Base-by-base conservation (phyloP, 2,329 filamentous ascomycete genomes). In the Fusarium sp. region DNA sequence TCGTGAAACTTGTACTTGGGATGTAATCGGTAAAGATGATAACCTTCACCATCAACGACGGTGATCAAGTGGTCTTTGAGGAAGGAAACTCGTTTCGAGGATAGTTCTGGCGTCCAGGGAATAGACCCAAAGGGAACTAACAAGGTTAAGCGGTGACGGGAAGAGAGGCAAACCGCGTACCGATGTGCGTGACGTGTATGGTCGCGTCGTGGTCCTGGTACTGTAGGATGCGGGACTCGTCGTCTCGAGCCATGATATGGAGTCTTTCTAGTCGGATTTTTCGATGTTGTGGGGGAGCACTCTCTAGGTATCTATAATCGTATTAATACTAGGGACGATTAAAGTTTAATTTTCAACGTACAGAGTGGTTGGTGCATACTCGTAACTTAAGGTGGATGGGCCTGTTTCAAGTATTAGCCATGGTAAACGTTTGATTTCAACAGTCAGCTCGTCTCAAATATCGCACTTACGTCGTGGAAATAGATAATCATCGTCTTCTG, bases 181-280 rank as follows among this genome's bases (percentile, higher is more conserved):
- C 64, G 11, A 66, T 50, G 57, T 66, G 64, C 7, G 64, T 66
- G 59, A 64, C 59, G 18, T 68, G 60, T 29, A 71, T 67, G 9
- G 57, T 58, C 5, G 63, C 60, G 24, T 67, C 63, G 16, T 48
- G 43, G 29, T 59, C 67, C 50, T 72, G 63, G 45, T 72, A 68
- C 35, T 67, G 63, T 1, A 71, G 33, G 3, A 71, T 71, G 14
- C 69, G 69, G 2, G 69, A 71, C 14, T 63, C 54, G 2, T 71
- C 64, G 29, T 67, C 67, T 39, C 67, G 58, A 20, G 67, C 67
- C 67, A 71, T 71, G 27, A 65, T 60, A 6, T 71, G 69, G 45
- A 72, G 45, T 10, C 61, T 59, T 29, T 68, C 57, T 3, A 71
- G 65, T 1, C 22, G 37, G 16, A 66, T 27, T 50, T 31, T 41